Percentiles rank a stretch among this genome's conserved stretches.
Evolutionary conservation across 345 rosid species (phyloP).

Genomic region (Salix udensis): DNA sequence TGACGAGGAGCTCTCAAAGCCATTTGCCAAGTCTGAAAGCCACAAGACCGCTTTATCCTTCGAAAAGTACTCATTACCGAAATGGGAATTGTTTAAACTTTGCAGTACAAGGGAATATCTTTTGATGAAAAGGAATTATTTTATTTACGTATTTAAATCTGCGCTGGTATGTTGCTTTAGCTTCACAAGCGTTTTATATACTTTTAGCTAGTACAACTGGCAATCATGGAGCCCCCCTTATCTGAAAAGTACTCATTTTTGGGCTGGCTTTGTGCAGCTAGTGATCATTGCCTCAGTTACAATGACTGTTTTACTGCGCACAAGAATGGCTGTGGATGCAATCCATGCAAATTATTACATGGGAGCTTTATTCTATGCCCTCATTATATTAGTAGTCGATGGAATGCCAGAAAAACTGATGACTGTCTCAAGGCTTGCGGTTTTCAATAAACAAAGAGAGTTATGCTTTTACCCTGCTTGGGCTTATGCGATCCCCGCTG

Average conservation of each 20-base stretch:
- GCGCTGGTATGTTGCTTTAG: constrained; percentile 35
- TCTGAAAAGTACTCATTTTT: neutral
- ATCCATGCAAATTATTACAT: constrained; percentile 47
- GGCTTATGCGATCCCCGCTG: constrained; percentile 62
- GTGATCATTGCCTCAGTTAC: constrained; percentile 42
- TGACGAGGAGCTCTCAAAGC: constrained; percentile 29
- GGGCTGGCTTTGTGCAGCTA: constrained; percentile 34
- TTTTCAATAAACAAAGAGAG: constrained; percentile 60
- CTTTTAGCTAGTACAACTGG: neutral
- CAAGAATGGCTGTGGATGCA: constrained; percentile 41
- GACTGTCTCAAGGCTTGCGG: constrained; percentile 47
- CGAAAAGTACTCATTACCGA: constrained; percentile 37
- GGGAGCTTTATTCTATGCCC: constrained; percentile 49
- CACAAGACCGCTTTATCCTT: constrained; percentile 43
- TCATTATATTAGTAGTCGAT: constrained; percentile 39
- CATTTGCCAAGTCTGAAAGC: constrained; percentile 35
- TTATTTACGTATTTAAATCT: constrained; percentile 49
- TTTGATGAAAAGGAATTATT: constrained; percentile 59
- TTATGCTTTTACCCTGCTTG: constrained; percentile 59
- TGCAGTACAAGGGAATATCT: constrained; percentile 60
- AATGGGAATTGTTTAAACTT: constrained; percentile 52
- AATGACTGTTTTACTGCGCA: constrained; percentile 52
- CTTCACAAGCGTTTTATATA: neutral
- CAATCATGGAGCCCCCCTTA: neutral
- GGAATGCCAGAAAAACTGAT: constrained; percentile 49